Conservation (phyloP, 1,139 yeast species). For the Hyphopichia buzzinii region DNA sequence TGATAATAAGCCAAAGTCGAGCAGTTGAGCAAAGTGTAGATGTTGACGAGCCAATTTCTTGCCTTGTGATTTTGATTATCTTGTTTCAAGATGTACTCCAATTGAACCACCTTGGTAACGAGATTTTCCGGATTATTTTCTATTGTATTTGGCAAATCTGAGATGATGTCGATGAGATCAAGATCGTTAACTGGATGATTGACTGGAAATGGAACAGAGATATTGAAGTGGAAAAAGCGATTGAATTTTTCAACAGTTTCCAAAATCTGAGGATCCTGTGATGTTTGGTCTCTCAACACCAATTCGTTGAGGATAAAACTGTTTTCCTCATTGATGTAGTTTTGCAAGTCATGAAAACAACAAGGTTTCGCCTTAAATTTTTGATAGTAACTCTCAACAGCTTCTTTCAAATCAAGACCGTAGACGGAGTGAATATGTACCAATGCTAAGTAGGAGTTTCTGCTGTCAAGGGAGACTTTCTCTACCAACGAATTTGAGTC, state of each 20-base stretch:
- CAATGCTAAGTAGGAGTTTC: conserved; percentile 58
- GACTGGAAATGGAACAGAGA: not conserved
- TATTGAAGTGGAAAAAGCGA: conserved; percentile 1
- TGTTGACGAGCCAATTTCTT: conserved; percentile 66
- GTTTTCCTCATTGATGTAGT: conserved; percentile 20
- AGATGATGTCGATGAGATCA: not conserved
- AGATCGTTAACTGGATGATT: not conserved
- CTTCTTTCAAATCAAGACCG: conserved; percentile 15
- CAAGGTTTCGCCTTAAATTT: conserved; percentile 52
- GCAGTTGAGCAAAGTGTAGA: conserved; percentile 62
- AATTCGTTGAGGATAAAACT: conserved; percentile 3
- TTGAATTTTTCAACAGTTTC: conserved; percentile 32
- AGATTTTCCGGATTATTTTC: conserved; percentile 2
- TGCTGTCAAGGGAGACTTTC: conserved; percentile 22
- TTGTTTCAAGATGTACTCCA: conserved; percentile 46
- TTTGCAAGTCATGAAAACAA: conserved; percentile 56
- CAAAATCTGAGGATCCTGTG: conserved; percentile 25
- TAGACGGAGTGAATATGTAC: conserved; percentile 42
- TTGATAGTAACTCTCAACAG: conserved; percentile 41
- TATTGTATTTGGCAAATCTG: not conserved
- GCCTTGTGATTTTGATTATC: conserved; percentile 69
- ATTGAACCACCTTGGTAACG: conserved; percentile 34
- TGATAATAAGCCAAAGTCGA: conserved; percentile 49
- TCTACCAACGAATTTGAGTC: not conserved
- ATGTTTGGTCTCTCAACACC: not conserved